Base-by-base conservation (phyloP, 495 filamentous ascomycete genomes). In the Penicillium bialowiezense region DNA sequence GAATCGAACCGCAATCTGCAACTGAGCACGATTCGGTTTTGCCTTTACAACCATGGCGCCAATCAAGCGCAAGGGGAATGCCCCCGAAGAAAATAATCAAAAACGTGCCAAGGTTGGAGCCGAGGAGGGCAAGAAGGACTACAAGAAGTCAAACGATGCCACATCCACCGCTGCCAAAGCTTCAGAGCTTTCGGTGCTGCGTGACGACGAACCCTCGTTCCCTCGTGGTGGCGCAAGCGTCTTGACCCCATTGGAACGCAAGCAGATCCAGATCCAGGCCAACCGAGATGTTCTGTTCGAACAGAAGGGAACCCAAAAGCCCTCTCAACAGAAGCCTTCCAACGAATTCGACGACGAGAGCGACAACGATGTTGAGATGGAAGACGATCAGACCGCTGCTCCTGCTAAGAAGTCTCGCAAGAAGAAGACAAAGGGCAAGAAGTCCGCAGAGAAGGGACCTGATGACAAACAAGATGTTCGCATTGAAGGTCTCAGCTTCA, bases 251-350 rank as follows among this genome's bases (percentile, higher is more conserved):
- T 76, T 98, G 42, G 93, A 98, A 64, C 84, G 93, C 56, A 96
- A 96, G 72, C 89, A 97, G 68, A 96, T 98, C 56, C 87, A 93
- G 58, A 88, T 93, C 51, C 86, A 97, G 68, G 93, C 93, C 23
- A 91, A 83, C 54, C 82, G 85, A 59, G 93, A 98, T 77, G 91
- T 92, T 19, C 75, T 97, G 7, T 97, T 97, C 61, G 93, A 97
- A 71, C 83, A 95, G 56, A 79, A 83, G 48, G 79, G 80, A 12
- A 70, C 74, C 58, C 77, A 65, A 70, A 77, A 71, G 45, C 73
- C 63, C 15, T 59, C 51, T 55, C 71, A 59, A 52, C 58, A 72
- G 39, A 62, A 68, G 24, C 70, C 65, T 18, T 69, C 73, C 48
- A 66, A 67, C 12, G 68, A 64, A 34, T 67, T 72, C 26, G 69